A percentile compares a stretch with the other conserved stretches of the same genome.
These are phyloP conservation scores for Gentiana macrophylla DNA, from an alignment of 257 asterid genomes.

Conservation along the genomic window DNA sequence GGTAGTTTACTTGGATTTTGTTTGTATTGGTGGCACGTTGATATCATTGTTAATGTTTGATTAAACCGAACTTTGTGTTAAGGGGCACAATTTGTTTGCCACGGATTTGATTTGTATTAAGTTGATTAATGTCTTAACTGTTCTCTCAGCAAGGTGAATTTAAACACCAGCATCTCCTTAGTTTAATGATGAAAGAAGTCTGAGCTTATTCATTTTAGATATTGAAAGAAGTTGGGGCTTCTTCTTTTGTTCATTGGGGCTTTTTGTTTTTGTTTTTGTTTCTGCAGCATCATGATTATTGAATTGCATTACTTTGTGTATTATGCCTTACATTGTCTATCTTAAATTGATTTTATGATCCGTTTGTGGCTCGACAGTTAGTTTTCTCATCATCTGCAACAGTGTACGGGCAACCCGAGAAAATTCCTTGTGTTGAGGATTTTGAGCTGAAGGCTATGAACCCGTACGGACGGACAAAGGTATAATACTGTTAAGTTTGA, in stretches of 20 bases:
- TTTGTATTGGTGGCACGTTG: not conserved
- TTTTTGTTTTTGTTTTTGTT: not conserved
- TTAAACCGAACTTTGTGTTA: no score
- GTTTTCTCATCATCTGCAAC: slow-evolving; percentile 97
- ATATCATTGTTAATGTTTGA: no score
- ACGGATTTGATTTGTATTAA: not conserved
- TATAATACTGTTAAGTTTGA: slow-evolving; percentile 7
- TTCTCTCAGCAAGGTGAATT: not conserved
- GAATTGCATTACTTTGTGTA: not conserved
- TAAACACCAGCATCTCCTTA: no score
- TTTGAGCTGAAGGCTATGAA: slow-evolving; percentile 78
- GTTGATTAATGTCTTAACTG: not conserved
- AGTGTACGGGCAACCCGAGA: slow-evolving; percentile 90
- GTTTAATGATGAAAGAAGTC: no score
- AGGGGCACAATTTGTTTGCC: no score
- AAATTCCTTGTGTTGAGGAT: slow-evolving; percentile 82
- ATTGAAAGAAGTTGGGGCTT: not conserved
- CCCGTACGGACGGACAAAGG: slow-evolving; percentile 98
- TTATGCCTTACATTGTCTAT: not conserved
- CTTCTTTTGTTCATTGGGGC: not conserved
- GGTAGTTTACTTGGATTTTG: slow-evolving; percentile 30
- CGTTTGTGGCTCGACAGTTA: slow-evolving; percentile 39
- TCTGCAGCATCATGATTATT: not conserved
- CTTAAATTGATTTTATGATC: slow-evolving; percentile 4
- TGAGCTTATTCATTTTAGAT: not conserved